Conservation (phyloP, 768 basidiomycete species). For the Daedaleopsis nitida region DNA sequence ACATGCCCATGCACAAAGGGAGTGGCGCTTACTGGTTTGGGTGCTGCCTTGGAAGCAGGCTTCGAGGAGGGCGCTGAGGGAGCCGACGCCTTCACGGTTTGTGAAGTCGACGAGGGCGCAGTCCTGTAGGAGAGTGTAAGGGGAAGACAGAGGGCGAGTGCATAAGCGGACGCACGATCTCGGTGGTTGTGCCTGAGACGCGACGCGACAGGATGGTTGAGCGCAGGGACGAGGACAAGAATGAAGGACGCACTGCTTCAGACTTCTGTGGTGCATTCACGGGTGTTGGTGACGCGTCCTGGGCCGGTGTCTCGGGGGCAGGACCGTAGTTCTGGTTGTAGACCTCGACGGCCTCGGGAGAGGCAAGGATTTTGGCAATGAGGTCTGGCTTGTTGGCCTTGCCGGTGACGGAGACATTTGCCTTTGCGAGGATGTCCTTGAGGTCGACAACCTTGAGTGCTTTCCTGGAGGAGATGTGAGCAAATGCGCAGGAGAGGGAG, state of each 20-base stretch:
- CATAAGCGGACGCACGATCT: constrained; percentile 29
- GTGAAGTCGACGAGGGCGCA: constrained; percentile 3
- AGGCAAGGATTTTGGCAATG: constrained; percentile 60
- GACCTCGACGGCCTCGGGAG: constrained; percentile 48
- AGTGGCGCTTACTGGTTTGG: constrained; percentile 9
- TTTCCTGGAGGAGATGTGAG: constrained; percentile 39
- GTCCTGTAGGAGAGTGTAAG: neutral
- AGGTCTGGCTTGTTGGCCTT: constrained; percentile 71
- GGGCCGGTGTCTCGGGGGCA: constrained; percentile 1
- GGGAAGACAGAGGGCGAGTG: neutral
- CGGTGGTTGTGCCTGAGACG: constrained; percentile 33
- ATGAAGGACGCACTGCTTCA: constrained; percentile 9
- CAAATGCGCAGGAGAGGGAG: neutral
- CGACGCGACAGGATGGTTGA: constrained; percentile 22
- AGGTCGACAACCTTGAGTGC: constrained; percentile 75
- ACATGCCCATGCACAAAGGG: neutral
- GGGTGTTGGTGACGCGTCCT: constrained; percentile 35
- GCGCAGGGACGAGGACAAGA: constrained; percentile 23
- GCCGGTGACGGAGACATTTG: constrained; percentile 47
- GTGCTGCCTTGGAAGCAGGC: constrained; percentile 16
- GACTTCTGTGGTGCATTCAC: constrained; percentile 21
- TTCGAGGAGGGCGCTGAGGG: constrained; percentile 12
- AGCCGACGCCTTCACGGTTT: constrained; percentile 23
- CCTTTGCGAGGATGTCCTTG: constrained; percentile 59
- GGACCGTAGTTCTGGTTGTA: constrained; percentile 39